Evolutionary conservation across 805 yeast genomes (phyloP).

Genomic region (Gaillardinia entomophila): DNA sequence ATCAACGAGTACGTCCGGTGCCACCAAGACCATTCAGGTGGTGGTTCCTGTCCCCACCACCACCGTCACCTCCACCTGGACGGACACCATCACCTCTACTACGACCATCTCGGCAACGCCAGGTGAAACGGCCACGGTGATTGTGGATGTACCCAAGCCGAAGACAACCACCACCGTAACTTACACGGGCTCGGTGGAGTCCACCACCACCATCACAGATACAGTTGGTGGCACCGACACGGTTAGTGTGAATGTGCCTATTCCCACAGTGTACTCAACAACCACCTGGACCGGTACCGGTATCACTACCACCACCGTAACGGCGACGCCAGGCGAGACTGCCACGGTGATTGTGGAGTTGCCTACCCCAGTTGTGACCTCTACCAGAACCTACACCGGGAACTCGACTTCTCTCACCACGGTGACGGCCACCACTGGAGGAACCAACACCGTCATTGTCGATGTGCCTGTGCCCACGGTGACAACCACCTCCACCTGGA

Average conservation of each 20-base stretch:
- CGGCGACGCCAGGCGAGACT: slow-evolving; percentile 11
- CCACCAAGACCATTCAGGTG: slow-evolving; percentile 9
- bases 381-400: slow-evolving; percentile 9
- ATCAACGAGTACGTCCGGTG: not conserved
- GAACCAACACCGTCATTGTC: slow-evolving; percentile 9
- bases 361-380: slow-evolving; percentile 10
- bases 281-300: slow-evolving; percentile 5
- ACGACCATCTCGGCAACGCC: slow-evolving; percentile 5
- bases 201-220: slow-evolving; percentile 3
- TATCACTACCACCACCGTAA: slow-evolving; percentile 7
- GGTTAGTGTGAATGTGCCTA: slow-evolving; percentile 7
- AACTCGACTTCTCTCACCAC: slow-evolving; percentile 4
- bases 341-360: slow-evolving; percentile 16
- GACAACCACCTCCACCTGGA: slow-evolving; percentile 11
- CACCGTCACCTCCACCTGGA: slow-evolving; percentile 6
- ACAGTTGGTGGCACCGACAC: slow-evolving; percentile 8
- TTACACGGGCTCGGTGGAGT: slow-evolving; percentile 5
- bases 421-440: slow-evolving; percentile 3
- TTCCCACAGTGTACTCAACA: slow-evolving; percentile 3
- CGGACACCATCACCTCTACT: slow-evolving; percentile 5
- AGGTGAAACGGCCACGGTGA: slow-evolving; percentile 5
- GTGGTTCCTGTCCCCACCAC: slow-evolving; percentile 12
- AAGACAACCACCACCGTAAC: slow-evolving; percentile 5
- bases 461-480: slow-evolving; percentile 7
- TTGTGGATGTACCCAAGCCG: slow-evolving; percentile 8